Base-by-base conservation (phyloP, 2,329 filamentous ascomycete species). In the Hypoxylon sp. region DNA sequence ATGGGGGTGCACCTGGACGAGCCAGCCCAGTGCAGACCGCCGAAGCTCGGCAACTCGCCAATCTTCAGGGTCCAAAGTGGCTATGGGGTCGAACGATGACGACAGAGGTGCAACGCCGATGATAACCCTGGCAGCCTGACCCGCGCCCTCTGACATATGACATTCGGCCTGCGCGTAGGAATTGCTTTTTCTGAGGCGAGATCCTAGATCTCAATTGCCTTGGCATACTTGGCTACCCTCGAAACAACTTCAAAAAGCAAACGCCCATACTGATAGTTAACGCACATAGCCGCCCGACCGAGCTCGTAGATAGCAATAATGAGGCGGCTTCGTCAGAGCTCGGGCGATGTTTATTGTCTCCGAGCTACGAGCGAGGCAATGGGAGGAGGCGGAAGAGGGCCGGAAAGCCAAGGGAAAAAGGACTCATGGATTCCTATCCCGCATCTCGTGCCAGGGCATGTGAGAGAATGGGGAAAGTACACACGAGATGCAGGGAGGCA, bases 21-120 rank as follows among this genome's bases (percentile, higher is more conserved):
- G 42, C 31, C 54, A 54, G 39, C 15, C 48, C 6, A 27, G 21
- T 32, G 31, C 52, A 51, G 52, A 61, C 51, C 68, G 57, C 65
- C 65, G 57, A 68, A 63, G 62, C 56, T 65, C 65, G 68, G 58
- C 44, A 52, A 47, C 24, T 46, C 31, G 15, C 29, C 44, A 39
- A 19, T 11, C 2, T 24, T 56, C 51, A 50, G 51, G 60, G 44
- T 39, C 59, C 37, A 37, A 29, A 21, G 50, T 62, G 52, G 61
- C 61, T 57, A 59, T 50, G 66, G 24, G 57, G 39, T 67, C 58
- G 58, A 37, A 35, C 67, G 62, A 72, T 72, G 69, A 72, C 69
- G 69, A 68, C 62, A 72, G 51, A 66, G 51, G 13, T 67, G 54
- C 53, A 67, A 65, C 67, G 58, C 64, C 64, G 67, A 69, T 66